Percentiles rank a stretch among this genome's conserved stretches.
Evolutionary conservation across 2,329 filamentous ascomycete species (phyloP).

Genomic region (Colletotrichum sojae): DNA sequence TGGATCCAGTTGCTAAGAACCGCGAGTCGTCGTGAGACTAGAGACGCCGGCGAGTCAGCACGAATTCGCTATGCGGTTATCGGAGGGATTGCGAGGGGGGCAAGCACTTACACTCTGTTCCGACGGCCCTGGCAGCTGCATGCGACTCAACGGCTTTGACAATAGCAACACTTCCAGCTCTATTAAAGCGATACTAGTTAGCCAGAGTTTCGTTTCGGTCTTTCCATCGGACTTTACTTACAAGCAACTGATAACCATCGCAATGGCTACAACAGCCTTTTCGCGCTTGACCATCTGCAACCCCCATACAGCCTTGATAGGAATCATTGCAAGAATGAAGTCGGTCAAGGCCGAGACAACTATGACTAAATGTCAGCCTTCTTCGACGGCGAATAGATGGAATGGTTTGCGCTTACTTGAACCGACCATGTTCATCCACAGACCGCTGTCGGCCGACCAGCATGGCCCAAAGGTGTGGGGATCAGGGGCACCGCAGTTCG

Average conservation of each 20-base stretch:
- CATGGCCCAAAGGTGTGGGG: slow-evolving; percentile 13
- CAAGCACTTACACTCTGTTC: slow-evolving; percentile 2
- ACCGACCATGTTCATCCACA: slow-evolving; percentile 16
- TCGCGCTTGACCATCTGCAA: slow-evolving; percentile 49
- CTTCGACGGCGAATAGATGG: no score
- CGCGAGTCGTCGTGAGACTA: slow-evolving; percentile 1
- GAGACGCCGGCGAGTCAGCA: neutral
- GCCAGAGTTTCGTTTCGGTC: no score
- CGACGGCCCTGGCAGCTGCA: neutral
- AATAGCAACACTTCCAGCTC: neutral
- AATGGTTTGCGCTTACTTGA: neutral
- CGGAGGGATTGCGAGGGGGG: neutral
- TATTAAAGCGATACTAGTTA: neutral
- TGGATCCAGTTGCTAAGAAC: slow-evolving; percentile 45
- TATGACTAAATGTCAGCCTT: neutral
- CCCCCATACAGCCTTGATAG: slow-evolving; percentile 48
- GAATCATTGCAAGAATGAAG: slow-evolving; percentile 47
- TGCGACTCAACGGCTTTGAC: slow-evolving; percentile 9
- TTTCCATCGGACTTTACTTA: slow-evolving; percentile 26
- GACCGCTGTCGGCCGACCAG: slow-evolving; percentile 1
- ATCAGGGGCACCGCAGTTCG: slow-evolving; percentile 15
- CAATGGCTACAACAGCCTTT: slow-evolving; percentile 47
- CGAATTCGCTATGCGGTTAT: neutral
- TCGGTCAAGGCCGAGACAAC: slow-evolving; percentile 41
- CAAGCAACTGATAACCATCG: slow-evolving; percentile 42